Conservation (phyloP, 2,329 filamentous ascomycete genomes). For the Phoma herbarum region DNA sequence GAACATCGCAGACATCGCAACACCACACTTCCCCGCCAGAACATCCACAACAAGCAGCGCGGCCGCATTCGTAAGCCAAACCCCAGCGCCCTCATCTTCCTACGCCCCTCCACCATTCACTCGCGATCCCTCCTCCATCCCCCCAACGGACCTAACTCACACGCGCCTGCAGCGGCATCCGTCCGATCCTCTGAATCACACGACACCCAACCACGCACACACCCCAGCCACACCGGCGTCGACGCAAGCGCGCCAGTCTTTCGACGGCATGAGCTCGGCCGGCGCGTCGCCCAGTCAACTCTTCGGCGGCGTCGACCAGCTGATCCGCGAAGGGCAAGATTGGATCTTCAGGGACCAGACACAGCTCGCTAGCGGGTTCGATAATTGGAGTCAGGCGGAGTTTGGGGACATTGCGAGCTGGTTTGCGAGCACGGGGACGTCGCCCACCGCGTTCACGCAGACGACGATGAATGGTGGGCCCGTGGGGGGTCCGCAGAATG, state of each 20-base stretch:
- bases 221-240: constrained; percentile 33
- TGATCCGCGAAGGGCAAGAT: constrained; percentile 70
- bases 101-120: constrained; percentile 38
- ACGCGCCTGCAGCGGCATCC: constrained; percentile 42
- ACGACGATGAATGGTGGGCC: constrained; percentile 29
- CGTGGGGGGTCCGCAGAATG: constrained; percentile 23
- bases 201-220: constrained; percentile 24
- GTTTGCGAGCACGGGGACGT: constrained; percentile 36
- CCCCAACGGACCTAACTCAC: constrained; percentile 42
- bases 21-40: constrained; percentile 24
- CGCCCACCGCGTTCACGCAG: background rate
- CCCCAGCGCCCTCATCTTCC: constrained; percentile 3
- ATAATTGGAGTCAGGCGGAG: constrained; percentile 62
- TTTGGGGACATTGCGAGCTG: constrained; percentile 45
- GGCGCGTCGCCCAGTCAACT: constrained; percentile 59
- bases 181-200: constrained; percentile 27
- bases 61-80: constrained; percentile 22
- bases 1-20: constrained; percentile 34
- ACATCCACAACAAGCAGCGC: constrained; percentile 23
- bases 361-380: constrained; percentile 68
- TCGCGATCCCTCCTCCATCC: constrained; percentile 45
- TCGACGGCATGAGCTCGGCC: constrained; percentile 38
- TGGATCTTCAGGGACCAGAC: constrained; percentile 70
- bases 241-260: constrained; percentile 36
- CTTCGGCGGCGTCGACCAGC: constrained; percentile 67